Base-by-base conservation (phyloP, 192 early-diverging fungal species). In the Kickxella alabastrina region DNA sequence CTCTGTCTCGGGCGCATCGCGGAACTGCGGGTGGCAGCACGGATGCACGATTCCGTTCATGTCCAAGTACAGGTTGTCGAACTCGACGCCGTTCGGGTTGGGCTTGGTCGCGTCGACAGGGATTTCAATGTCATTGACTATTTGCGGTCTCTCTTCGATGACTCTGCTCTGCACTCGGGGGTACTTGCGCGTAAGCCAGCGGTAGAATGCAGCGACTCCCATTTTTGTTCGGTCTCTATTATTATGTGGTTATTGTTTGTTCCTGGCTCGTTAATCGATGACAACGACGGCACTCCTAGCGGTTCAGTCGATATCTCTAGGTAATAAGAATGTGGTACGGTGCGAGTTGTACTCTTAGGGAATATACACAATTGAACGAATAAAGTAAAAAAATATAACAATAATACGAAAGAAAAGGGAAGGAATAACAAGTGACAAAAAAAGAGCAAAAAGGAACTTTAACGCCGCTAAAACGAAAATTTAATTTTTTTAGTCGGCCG, bases 1-100 rank as follows among this genome's bases (percentile, higher is more conserved):
- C 62, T 97, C 88, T 14, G 83, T 90, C 39, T 66, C 71, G 45
- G 90, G 90, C 28, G 82, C 79, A 37, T 84, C 83, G 36, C 62
- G 54, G 13, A 56, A 54, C 53, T 62, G 62, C 5, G 88, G 90
- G 53, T 92, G 85, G 65, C 84, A 85, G 75, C 89, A 91, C 23
- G 87, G 87, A 61, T 92, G 90, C 37, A 92, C 85, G 49, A 92
- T 90, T 47, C 92, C 95, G 68, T 99, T 99, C 95, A 98, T 97
- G 72, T 99, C 97, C 49, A 99, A 75, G 68, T 99, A 99, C 14
- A 99, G 70, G 52, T 99, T 97, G 77, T 97, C 95, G 57, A 91
- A 90, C 59, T 94, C 92, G 10, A 82, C 78, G 15, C 86, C 86
- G 56, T 95, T 98, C 4, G 92, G 95, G 66, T 95, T 95, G 17